Evolutionary conservation across 2,329 filamentous ascomycete species (phyloP).

Genomic region (Paraphaeosphaeria sporulosa): DNA sequence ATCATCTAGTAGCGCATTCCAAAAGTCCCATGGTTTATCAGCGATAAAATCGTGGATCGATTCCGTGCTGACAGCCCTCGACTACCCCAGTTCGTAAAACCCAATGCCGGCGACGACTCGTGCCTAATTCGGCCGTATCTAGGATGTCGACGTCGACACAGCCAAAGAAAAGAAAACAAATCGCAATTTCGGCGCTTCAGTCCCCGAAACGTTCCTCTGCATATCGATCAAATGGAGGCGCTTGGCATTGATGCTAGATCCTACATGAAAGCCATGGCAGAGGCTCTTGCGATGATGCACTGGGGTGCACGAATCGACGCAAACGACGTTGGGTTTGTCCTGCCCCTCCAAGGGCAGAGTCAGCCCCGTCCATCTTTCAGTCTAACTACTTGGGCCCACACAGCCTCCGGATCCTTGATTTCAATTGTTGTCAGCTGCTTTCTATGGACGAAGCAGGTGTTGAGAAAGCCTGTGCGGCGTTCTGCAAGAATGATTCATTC

Average conservation of each 20-base stretch:
- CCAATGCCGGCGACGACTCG: constrained; percentile 38
- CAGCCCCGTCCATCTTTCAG: background rate
- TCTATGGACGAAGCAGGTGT: constrained; percentile 46
- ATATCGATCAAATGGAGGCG: constrained; percentile 59
- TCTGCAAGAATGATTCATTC: constrained; percentile 61
- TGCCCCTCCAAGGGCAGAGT: background rate
- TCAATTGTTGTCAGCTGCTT: constrained; percentile 65
- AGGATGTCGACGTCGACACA: constrained; percentile 33
- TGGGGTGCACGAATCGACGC: constrained; percentile 60
- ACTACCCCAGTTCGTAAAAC: constrained; percentile 26
- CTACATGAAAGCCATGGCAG: constrained; percentile 58
- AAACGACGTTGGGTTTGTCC: constrained; percentile 64
- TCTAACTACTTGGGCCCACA: constrained; percentile 3
- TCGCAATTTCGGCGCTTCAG: constrained; percentile 43
- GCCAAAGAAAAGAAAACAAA: background rate
- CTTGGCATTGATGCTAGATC: constrained; percentile 44
- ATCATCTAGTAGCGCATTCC: constrained; percentile 18
- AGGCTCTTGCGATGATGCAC: constrained; percentile 59
- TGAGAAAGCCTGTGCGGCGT: constrained; percentile 52
- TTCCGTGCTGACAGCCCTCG: constrained; percentile 40
- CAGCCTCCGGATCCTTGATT: constrained; percentile 59
- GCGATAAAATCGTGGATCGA: constrained; percentile 40
- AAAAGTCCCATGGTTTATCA: constrained; percentile 13
- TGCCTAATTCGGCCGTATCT: constrained; percentile 61
- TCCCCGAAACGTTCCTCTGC: constrained; percentile 59